Conservation (phyloP, 495 filamentous ascomycete genomes). For the Penicillium parvum region DNA sequence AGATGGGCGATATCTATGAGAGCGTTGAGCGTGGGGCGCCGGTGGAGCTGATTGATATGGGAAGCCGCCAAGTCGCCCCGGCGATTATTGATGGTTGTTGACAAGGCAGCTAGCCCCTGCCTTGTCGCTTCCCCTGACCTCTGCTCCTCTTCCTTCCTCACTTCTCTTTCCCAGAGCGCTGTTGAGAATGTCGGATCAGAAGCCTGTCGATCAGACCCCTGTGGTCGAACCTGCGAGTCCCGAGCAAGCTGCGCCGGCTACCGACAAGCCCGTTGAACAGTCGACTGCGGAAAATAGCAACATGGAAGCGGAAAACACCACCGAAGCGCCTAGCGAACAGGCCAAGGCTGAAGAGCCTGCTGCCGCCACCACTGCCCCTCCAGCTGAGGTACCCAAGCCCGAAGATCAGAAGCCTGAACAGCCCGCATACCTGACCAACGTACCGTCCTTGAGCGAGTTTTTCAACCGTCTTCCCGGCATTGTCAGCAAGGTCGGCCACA, state of each 20-base stretch:
- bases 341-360: slow-evolving; percentile 10
- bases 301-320: slow-evolving; percentile 4
- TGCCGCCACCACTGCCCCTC: slow-evolving; percentile 6
- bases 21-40: slow-evolving; percentile 7
- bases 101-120: slow-evolving; percentile 18
- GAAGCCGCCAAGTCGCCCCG: too few species aligned
- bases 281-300: slow-evolving; percentile 12
- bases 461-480: slow-evolving; percentile 41
- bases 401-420: slow-evolving; percentile 27
- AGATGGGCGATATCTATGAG: too few species aligned
- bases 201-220: slow-evolving; percentile 18
- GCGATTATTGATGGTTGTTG: too few species aligned
- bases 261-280: slow-evolving; percentile 19
- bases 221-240: slow-evolving; percentile 10
- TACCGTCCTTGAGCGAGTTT: slow-evolving; percentile 33
- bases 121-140: slow-evolving; percentile 10
- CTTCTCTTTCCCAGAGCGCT: neutral
- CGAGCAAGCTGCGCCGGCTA: slow-evolving; percentile 10
- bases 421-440: slow-evolving; percentile 37
- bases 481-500: slow-evolving; percentile 47
- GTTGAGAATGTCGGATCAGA: slow-evolving; percentile 23
- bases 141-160: slow-evolving; percentile 4
- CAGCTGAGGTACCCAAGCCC: slow-evolving; percentile 13
- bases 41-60: slow-evolving; percentile 9
- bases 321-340: slow-evolving; percentile 4